A percentile compares a stretch with the other conserved stretches of the same genome.
phyloP scores from a whole-genome alignment of 2,329 filamentous ascomycete genomes.

The Fusarium begoniae region DNA sequence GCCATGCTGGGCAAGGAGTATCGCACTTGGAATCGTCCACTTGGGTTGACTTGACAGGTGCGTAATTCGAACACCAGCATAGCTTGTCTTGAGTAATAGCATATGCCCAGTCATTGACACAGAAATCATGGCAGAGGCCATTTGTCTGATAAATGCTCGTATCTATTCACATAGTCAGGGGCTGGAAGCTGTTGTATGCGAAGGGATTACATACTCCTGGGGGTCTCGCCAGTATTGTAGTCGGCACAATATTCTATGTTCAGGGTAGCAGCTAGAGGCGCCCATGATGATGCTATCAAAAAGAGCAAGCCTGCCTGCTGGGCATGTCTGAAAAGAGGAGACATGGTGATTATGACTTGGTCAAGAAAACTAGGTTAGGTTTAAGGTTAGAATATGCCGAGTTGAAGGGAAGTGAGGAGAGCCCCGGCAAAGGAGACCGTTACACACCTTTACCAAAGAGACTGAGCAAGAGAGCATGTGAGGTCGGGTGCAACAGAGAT shows the following conservation, averaged over 20 bases:
- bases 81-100: conserved; percentile 71
- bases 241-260: conserved; percentile 48
- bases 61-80: conserved; percentile 81
- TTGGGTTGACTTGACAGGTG: conserved; percentile 58
- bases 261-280: conserved; percentile 37
- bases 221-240: conserved; percentile 49
- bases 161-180: conserved; percentile 50
- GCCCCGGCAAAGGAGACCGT: background rate
- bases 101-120: conserved; percentile 67
- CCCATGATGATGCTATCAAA: conserved; percentile 41
- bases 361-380: conserved; percentile 11
- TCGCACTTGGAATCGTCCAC: conserved; percentile 61
- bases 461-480: conserved; percentile 18
- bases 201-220: conserved; percentile 43
- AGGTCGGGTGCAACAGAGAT: conserved; percentile 35
- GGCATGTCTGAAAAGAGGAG: conserved; percentile 30
- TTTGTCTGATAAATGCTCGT: conserved; percentile 71
- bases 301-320: conserved; percentile 33
- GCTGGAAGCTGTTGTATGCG: background rate
- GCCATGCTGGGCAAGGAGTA: conserved; percentile 73
- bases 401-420: background rate
- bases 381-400: conserved; percentile 14
- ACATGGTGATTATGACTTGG: conserved; percentile 34
- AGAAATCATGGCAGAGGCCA: conserved; percentile 72
- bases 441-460: conserved; percentile 39